Conservation (phyloP, 2,329 filamentous ascomycete genomes). For the Paraphaeosphaeria sporulosa region DNA sequence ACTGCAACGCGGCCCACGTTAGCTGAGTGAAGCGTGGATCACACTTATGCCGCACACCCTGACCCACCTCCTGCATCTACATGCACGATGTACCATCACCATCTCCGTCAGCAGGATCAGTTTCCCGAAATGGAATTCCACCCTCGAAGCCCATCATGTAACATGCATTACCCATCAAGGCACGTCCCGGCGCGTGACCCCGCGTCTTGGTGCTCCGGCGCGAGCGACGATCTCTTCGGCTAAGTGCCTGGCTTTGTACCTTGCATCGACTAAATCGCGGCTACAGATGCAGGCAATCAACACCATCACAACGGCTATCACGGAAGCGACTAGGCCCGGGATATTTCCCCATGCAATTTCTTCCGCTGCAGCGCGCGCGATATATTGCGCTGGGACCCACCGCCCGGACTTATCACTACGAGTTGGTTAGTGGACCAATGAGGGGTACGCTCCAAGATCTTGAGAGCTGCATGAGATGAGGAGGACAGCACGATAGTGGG, state of each 20-base stretch:
- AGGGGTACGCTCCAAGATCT: background rate
- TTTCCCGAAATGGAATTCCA: background rate
- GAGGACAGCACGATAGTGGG: background rate
- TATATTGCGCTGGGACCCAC: slow-evolving; percentile 5
- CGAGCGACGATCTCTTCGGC: background rate
- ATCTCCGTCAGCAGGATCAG: background rate
- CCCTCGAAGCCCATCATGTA: background rate
- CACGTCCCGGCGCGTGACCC: slow-evolving; percentile 1
- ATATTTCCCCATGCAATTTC: background rate
- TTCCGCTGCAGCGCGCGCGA: background rate
- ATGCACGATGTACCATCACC: background rate
- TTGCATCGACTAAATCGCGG: background rate
- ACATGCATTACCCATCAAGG: background rate
- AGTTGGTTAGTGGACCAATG: background rate
- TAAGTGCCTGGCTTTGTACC: slow-evolving; percentile 1
- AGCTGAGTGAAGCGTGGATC: background rate
- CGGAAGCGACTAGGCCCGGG: background rate
- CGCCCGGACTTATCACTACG: background rate
- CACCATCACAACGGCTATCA: slow-evolving; percentile 1
- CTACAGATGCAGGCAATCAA: slow-evolving; percentile 1
- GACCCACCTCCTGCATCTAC: background rate
- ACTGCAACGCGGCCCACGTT: background rate
- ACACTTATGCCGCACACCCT: background rate
- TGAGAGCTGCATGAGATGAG: background rate
- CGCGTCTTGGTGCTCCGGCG: background rate